Evolutionary conservation across 2,329 filamentous ascomycete genomes (phyloP), one percentile per base, ranked within the genome.

Genomic region (Aspergillus chevalieri): DNA sequence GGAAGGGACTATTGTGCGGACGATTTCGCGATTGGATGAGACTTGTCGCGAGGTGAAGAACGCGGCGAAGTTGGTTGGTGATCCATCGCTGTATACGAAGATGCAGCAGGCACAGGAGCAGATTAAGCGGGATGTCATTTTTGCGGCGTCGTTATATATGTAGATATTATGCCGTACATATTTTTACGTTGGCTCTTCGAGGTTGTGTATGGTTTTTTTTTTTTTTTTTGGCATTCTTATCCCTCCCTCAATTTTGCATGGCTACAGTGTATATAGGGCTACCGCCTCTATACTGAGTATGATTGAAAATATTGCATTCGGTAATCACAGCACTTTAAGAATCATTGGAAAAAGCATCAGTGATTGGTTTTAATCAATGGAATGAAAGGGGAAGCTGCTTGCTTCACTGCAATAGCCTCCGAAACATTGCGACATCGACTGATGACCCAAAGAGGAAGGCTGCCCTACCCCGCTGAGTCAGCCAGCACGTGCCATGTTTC

Each of bases 11-110:
- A 97, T 98, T 72, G 93, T 98, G 44, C 78, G 93, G 47, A 92
- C 93, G 2, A 97, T 98, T 59, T 95, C 90, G 39, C 77, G 93
- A 22, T 75, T 98, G 50, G 93, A 98, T 63, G 93, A 98, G 78
- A 95, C 90, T 7, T 98, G 93, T 66, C 80, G 93, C 44, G 93
- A 98, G 71, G 93, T 97, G 49, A 96, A 95, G 78, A 97, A 95
- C 66, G 92, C 93, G 34, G 93, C 93, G 24, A 81, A 93, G 57
- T 89, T 98, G 57, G 91, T 98, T 58, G 93, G 93, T 21, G 93
- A 98, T 66, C 93, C 93, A 3, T 86, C 86, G 49, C 74, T 98
- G 58, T 96, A 95, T 69, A 83, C 85, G 58, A 98, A 98, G 80
- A 98, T 98, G 92, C 86, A 95, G 73, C 84, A 84, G 55, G 94